phyloP scores from a whole-genome alignment of 139 green algal genomes.

The Chlorella vulgaris region DNA sequence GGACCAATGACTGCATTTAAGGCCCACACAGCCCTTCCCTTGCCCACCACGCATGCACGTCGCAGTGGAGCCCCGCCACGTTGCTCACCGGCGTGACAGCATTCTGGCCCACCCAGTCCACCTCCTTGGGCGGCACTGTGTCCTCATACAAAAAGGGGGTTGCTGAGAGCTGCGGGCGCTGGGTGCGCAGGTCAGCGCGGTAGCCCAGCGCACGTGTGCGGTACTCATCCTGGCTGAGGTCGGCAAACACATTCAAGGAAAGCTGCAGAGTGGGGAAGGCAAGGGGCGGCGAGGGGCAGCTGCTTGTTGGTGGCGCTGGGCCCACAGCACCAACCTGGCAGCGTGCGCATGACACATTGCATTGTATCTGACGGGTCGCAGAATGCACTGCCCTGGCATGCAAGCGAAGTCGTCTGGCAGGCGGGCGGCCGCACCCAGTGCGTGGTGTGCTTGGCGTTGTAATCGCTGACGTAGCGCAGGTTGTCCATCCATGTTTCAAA shows the following conservation, averaged over 20 bases:
- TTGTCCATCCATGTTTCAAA: slow-evolving; percentile 87
- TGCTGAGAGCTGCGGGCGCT: not conserved
- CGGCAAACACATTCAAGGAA: slow-evolving; percentile 83
- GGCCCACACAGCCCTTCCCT: no score
- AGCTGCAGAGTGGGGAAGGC: slow-evolving; percentile 52
- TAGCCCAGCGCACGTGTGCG: slow-evolving; percentile 69
- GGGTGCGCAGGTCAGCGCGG: slow-evolving; percentile 18
- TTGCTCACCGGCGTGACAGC: slow-evolving; percentile 77
- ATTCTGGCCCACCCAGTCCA: slow-evolving; percentile 87
- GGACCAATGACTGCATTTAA: not conserved
- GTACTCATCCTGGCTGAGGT: slow-evolving; percentile 92
- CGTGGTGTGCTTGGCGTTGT: slow-evolving; percentile 69
- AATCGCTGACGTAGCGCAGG: slow-evolving; percentile 71
- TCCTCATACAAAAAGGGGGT: slow-evolving; percentile 62
- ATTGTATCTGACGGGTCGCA: no score
- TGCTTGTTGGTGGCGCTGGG: not conserved
- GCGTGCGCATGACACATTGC: no score
- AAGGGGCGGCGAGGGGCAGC: not conserved
- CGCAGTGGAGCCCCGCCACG: no score
- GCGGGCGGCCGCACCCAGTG: no score
- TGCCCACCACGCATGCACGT: no score
- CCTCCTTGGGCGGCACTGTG: slow-evolving; percentile 48
- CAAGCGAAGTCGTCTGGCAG: no score
- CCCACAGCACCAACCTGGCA: not conserved
- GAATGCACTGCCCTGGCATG: no score